phyloP scores from a whole-genome alignment of 768 basidiomycete genomes.

The Galerina marginata region DNA sequence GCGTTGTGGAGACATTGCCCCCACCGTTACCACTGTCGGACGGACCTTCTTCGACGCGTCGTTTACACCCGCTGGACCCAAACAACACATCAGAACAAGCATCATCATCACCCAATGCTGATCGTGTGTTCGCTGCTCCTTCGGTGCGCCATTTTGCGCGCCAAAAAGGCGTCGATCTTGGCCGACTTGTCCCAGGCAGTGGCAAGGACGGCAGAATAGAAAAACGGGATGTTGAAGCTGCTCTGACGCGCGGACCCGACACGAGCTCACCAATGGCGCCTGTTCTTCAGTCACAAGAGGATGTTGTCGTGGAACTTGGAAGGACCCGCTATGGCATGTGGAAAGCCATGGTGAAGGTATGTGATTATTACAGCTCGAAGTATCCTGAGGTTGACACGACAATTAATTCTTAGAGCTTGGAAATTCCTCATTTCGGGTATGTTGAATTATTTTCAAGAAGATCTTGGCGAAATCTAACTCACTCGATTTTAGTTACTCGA shows the following conservation, averaged over 20 bases:
- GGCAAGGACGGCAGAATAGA: slow-evolving; percentile 79
- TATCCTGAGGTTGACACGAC: background rate
- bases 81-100: slow-evolving; percentile 33
- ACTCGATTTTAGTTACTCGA: slow-evolving; percentile 60
- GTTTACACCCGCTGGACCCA: slow-evolving; percentile 69
- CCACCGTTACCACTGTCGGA: slow-evolving; percentile 12
- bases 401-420: slow-evolving; percentile 61
- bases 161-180: slow-evolving; percentile 65
- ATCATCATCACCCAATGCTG: slow-evolving; percentile 4
- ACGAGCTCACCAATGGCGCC: slow-evolving; percentile 21
- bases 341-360: slow-evolving; percentile 86
- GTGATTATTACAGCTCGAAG: slow-evolving; percentile 10
- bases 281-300: slow-evolving; percentile 28
- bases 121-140: slow-evolving; percentile 69
- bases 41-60: slow-evolving; percentile 21
- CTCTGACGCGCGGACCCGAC: slow-evolving; percentile 39
- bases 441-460: slow-evolving; percentile 20
- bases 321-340: slow-evolving; percentile 86
- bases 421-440: slow-evolving; percentile 86
- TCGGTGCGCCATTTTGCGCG: slow-evolving; percentile 81
- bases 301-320: slow-evolving; percentile 72
- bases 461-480: slow-evolving; percentile 3
- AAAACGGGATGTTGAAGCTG: slow-evolving; percentile 74
- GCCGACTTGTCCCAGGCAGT: slow-evolving; percentile 63
- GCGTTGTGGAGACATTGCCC: slow-evolving; percentile 12